A percentile compares a stretch with the other conserved stretches of the same genome.
Evolutionary conservation across 2,329 filamentous ascomycete genomes (phyloP).

Genomic region (Rutstroemia sp.): DNA sequence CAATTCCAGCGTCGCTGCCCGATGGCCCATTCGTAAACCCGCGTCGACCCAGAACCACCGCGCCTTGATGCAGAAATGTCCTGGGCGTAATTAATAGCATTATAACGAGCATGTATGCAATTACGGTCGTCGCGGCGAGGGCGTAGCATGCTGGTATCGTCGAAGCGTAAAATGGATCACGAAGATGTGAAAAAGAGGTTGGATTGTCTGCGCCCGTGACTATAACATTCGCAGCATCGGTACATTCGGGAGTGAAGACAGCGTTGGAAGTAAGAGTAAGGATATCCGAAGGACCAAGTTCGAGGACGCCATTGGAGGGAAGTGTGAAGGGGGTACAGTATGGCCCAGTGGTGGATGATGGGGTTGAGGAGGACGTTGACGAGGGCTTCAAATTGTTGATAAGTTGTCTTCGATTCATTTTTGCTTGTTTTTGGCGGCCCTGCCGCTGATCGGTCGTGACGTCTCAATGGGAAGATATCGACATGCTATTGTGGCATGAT

Average conservation of each 20-base stretch:
- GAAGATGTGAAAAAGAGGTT: constrained; percentile 43
- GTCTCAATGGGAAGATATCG: constrained; percentile 9
- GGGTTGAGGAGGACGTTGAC: constrained; percentile 26
- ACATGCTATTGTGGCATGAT: constrained; percentile 1
- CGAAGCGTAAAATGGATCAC: constrained; percentile 88
- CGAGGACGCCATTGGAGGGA: constrained; percentile 47
- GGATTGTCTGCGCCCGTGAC: constrained; percentile 18
- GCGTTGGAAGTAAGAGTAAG: constrained; percentile 41
- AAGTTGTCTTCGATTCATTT: constrained; percentile 26
- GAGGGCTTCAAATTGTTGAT: constrained; percentile 20
- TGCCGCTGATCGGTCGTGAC: constrained; percentile 17
- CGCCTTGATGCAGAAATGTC: constrained; percentile 81
- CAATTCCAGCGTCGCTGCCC: constrained; percentile 60
- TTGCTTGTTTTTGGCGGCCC: constrained; percentile 19
- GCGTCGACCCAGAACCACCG: constrained; percentile 71
- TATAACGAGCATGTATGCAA: constrained; percentile 80
- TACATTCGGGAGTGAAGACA: constrained; percentile 42
- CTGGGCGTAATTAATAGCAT: constrained; percentile 90
- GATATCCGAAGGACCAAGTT: constrained; percentile 28
- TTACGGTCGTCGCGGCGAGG: constrained; percentile 81
- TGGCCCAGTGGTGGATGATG: constrained; percentile 32
- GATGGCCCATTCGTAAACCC: constrained; percentile 81
- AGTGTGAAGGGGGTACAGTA: constrained; percentile 57
- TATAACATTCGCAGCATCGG: constrained; percentile 30
- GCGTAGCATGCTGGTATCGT: constrained; percentile 91